A percentile compares a stretch with the other conserved stretches of the same genome.
Conservation (phyloP, 345 rosid species). For the Syzygium aqueum region DNA sequence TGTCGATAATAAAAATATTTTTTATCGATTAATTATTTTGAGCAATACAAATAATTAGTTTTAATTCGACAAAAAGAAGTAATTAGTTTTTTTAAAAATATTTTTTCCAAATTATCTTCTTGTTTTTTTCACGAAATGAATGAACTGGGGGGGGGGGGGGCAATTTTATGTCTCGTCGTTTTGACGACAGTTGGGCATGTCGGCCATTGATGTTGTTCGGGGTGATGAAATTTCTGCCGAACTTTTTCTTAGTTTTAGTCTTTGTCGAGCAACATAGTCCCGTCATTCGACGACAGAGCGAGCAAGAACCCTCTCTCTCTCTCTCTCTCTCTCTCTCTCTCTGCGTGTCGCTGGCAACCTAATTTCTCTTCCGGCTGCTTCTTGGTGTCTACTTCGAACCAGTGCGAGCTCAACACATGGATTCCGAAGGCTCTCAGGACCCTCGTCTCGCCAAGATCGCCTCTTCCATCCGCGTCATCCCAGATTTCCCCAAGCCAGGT, state of each 20-base stretch:
- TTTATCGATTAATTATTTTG: too few species aligned
- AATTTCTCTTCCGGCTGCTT: not conserved
- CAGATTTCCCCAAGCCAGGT: conserved; percentile 94
- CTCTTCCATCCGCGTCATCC: conserved; percentile 76
- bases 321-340: not conserved
- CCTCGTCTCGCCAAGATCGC: conserved; percentile 56
- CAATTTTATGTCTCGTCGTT: too few species aligned
- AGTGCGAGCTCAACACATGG: conserved; percentile 27
- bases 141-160: too few species aligned
- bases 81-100: too few species aligned
- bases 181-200: too few species aligned
- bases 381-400: not conserved
- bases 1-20: too few species aligned
- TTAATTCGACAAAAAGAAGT: too few species aligned
- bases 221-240: not conserved
- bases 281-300: not conserved
- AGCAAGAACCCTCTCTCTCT: not conserved
- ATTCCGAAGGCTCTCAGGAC: conserved; percentile 37
- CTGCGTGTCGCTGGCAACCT: not conserved
- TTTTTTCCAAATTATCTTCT: too few species aligned
- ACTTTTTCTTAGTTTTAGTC: not conserved
- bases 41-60: too few species aligned
- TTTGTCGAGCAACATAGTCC: not conserved
- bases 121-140: too few species aligned
- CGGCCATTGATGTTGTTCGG: not conserved